phyloP scores from a whole-genome alignment of 176 grass and related monocot genomes.

The Bromus sterilis region DNA sequence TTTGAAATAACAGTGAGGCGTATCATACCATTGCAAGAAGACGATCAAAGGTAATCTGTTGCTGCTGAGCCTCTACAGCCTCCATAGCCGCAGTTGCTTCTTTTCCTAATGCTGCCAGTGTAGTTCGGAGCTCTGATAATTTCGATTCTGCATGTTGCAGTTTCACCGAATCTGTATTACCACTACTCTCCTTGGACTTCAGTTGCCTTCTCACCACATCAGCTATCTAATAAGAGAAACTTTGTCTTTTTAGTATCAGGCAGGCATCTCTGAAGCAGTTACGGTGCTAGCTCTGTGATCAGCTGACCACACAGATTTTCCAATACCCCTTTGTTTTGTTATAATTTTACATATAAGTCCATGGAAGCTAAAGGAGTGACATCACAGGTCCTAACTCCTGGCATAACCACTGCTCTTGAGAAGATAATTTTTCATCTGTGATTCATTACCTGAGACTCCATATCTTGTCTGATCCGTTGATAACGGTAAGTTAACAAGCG shows the following conservation, averaged over 20 bases:
- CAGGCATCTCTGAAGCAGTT: not conserved
- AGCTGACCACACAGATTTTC: not conserved
- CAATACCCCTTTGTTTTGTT: not conserved
- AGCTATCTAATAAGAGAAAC: conserved; percentile 69
- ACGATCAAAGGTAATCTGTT: conserved; percentile 65
- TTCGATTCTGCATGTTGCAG: conserved; percentile 97
- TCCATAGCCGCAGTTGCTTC: conserved; percentile 96
- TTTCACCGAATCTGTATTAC: conserved; percentile 66
- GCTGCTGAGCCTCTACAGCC: conserved; percentile 86
- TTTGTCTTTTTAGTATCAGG: conserved; percentile 16
- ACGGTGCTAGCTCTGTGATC: not conserved
- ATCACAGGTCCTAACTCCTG: not conserved
- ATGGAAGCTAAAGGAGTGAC: not conserved
- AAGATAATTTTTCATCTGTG: not conserved
- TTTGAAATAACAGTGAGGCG: not conserved
- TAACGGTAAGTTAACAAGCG: conserved; percentile 90
- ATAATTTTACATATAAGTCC: not conserved
- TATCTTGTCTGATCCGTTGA: conserved; percentile 94
- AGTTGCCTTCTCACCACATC: conserved; percentile 90
- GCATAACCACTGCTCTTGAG: not conserved
- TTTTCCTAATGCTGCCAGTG: conserved; percentile 71
- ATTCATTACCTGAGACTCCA: conserved; percentile 82
- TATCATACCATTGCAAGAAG: conserved; percentile 75
- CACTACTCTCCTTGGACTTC: conserved; percentile 79
- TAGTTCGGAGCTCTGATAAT: conserved; percentile 76